Conservation (phyloP, 2,329 filamentous ascomycete genomes). For the Penicillium sp. region DNA sequence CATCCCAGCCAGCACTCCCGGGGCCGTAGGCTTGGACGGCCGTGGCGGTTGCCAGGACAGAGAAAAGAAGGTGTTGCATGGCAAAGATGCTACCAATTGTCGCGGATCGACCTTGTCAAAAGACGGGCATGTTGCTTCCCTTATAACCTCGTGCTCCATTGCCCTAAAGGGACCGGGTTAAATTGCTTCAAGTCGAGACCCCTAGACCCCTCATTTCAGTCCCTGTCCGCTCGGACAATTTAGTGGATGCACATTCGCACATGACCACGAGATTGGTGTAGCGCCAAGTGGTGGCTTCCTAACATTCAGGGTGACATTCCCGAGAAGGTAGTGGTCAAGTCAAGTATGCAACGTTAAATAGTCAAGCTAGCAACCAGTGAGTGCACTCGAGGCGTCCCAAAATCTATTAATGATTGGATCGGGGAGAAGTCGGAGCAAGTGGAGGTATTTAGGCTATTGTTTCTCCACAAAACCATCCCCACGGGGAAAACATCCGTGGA, state of each 20-base stretch:
- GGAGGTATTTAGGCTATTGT: not conserved
- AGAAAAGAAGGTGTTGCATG: constrained; percentile 1
- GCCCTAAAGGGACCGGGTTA: not conserved
- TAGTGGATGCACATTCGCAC: not conserved
- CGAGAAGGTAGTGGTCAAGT: not conserved
- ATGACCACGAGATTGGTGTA: not conserved
- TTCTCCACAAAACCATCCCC: not conserved
- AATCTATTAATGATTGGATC: not conserved
- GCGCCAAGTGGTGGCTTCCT: not conserved
- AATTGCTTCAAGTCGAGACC: not conserved
- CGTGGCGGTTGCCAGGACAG: constrained; percentile 2
- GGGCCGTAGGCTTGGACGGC: constrained; percentile 4
- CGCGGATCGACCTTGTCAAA: not conserved
- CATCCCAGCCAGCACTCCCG: constrained; percentile 9
- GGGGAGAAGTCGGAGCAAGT: not conserved
- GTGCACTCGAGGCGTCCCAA: not conserved
- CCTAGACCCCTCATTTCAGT: not conserved
- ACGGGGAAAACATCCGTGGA: not conserved
- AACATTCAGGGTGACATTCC: not conserved
- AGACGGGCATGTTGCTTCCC: not conserved
- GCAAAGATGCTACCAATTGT: not conserved
- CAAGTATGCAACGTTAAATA: not conserved
- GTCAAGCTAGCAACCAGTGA: not conserved
- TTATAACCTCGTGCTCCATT: not conserved
- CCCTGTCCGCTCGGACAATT: not conserved